A percentile compares a stretch with the other conserved stretches of the same genome.
phyloP scores from a whole-genome alignment of 2,329 filamentous ascomycete genomes.

The Botrytis elliptica region DNA sequence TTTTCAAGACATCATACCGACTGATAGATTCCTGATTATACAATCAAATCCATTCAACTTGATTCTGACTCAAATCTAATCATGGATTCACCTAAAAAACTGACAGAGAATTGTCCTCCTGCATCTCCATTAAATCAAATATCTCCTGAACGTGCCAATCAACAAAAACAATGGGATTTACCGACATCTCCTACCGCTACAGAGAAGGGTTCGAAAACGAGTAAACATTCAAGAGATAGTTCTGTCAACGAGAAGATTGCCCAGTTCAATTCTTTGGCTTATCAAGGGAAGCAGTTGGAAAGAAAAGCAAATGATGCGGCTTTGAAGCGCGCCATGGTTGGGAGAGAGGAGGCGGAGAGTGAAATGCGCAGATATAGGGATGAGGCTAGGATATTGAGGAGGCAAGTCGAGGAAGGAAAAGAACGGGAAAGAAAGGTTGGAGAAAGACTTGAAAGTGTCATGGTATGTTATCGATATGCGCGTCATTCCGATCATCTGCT shows the following conservation, averaged over 20 bases:
- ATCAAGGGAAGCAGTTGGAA: conserved; percentile 55
- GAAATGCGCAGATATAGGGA: conserved; percentile 64
- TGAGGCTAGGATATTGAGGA: conserved; percentile 55
- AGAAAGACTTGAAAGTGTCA: conserved; percentile 65
- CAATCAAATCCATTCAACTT: neutral
- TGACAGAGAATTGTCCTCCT: conserved; percentile 49
- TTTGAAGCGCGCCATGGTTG: conserved; percentile 64
- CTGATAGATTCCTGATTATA: neutral
- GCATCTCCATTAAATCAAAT: conserved; percentile 58
- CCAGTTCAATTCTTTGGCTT: conserved; percentile 69
- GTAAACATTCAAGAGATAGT: conserved; percentile 49
- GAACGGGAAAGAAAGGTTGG: conserved; percentile 65
- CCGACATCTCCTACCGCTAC: conserved; percentile 25
- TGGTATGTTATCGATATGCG: conserved; percentile 53
- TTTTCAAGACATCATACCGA: neutral
- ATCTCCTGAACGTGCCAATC: conserved; percentile 64
- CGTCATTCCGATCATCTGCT: conserved; percentile 26
- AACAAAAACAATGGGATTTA: conserved; percentile 40
- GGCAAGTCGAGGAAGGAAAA: conserved; percentile 62
- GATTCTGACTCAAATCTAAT: neutral
- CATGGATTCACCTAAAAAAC: conserved; percentile 50
- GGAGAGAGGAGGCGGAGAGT: conserved; percentile 69
- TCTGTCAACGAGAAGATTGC: conserved; percentile 67
- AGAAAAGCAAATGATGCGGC: conserved; percentile 65
- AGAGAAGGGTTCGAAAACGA: conserved; percentile 21